Percentiles rank a stretch among this genome's conserved stretches.
phyloP scores from a whole-genome alignment of 192 early-diverging fungal genomes.

The Mortierella antarctica region DNA sequence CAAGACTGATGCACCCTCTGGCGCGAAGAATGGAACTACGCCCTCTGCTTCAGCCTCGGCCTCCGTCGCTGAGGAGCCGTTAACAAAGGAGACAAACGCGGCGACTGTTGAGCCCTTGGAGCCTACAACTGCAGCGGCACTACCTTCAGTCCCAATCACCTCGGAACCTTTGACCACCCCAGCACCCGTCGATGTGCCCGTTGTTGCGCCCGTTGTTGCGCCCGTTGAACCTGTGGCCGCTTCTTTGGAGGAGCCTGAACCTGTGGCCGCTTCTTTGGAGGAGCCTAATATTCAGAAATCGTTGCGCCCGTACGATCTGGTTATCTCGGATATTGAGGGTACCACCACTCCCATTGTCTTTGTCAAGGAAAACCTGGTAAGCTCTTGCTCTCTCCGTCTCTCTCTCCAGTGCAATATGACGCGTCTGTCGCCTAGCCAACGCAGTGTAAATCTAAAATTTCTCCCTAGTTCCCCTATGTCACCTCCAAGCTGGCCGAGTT shows the following conservation, averaged over 20 bases:
- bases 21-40: conserved; percentile 14
- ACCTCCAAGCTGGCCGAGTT: conserved; percentile 70
- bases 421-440: neutral
- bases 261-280: conserved; percentile 18
- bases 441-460: neutral
- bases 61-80: neutral
- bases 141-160: neutral
- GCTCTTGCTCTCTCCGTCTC: neutral
- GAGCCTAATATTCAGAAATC: conserved; percentile 21
- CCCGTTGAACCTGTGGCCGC: conserved; percentile 4
- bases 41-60: conserved; percentile 1
- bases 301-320: conserved; percentile 59
- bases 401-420: neutral
- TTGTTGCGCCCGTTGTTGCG: too few species aligned
- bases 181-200: conserved; percentile 23
- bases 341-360: conserved; percentile 97
- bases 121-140: neutral
- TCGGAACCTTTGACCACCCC: conserved; percentile 12
- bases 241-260: conserved; percentile 25
- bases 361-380: conserved; percentile 88
- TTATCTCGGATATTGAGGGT: conserved; percentile 93
- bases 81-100: neutral
- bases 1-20: conserved; percentile 21
- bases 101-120: neutral
- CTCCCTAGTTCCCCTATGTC: conserved; percentile 85